A percentile compares a stretch with the other conserved stretches of the same genome.
phyloP scores from a whole-genome alignment of 306 rosid genomes.

The Cucurbita moschata region DNA sequence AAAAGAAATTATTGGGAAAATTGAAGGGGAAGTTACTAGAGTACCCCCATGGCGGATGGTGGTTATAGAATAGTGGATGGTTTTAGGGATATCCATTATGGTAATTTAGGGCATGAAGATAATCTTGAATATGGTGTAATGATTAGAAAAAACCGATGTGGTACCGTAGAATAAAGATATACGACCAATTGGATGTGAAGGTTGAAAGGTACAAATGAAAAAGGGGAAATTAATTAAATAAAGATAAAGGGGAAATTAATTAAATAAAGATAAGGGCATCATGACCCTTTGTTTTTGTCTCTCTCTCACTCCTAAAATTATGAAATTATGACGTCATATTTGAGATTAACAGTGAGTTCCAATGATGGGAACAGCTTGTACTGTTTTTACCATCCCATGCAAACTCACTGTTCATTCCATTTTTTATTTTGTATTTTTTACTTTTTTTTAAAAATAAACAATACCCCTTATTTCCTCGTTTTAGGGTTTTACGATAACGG shows the following conservation, averaged over 20 bases:
- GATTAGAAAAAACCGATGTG: no score
- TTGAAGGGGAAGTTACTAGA: no score
- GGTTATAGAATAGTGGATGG: no score
- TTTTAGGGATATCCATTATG: no score
- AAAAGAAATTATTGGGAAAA: no score
- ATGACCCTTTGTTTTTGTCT: neutral
- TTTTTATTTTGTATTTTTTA: neutral
- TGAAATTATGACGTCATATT: conserved; percentile 19
- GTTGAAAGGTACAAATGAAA: neutral
- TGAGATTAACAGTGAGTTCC: conserved; percentile 46
- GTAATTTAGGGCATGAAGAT: no score
- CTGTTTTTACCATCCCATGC: conserved; percentile 24
- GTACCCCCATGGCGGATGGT: no score
- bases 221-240: no score
- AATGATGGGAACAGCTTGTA: conserved; percentile 17
- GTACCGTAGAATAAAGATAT: neutral
- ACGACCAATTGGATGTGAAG: neutral
- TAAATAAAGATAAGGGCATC: neutral
- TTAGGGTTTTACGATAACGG: neutral
- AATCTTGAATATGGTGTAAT: no score
- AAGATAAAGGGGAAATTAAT: neutral
- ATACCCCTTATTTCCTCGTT: no score
- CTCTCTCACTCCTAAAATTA: neutral
- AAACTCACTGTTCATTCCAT: conserved; percentile 3
- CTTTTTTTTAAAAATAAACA: neutral